A percentile compares a stretch with the other conserved stretches of the same genome.
phyloP scores from a whole-genome alignment of 768 basidiomycete genomes.

The Phylloporus rhodoxanthus region DNA sequence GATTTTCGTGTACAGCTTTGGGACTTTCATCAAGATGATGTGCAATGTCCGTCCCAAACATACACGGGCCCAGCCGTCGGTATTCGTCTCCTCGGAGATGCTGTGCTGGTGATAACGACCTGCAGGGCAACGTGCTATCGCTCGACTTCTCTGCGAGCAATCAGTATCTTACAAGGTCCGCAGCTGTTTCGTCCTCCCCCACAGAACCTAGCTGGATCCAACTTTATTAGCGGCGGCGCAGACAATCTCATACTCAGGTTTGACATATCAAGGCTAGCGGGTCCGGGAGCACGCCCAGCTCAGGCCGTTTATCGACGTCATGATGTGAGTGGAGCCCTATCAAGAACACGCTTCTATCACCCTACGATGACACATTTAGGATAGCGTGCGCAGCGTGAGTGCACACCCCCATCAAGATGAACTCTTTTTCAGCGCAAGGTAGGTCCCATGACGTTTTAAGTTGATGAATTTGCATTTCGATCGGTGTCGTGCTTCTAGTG shows the following conservation, averaged over 20 bases:
- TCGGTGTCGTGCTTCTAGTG: conserved; percentile 37
- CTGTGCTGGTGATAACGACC: conserved; percentile 14
- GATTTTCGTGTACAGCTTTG: conserved; percentile 54
- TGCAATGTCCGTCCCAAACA: conserved; percentile 36
- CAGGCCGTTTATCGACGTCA: conserved; percentile 29
- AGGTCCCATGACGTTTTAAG: conserved; percentile 15
- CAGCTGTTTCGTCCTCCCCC: conserved; percentile 15
- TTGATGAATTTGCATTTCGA: conserved; percentile 14
- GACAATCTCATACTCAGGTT: conserved; percentile 49
- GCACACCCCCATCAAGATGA: conserved; percentile 67
- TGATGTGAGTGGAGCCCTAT: conserved; percentile 20
- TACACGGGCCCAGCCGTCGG: conserved; percentile 42
- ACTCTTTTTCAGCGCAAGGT: conserved; percentile 67
- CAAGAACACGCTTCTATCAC: conserved; percentile 16
- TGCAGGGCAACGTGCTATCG: conserved; percentile 64
- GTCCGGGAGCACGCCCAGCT: conserved; percentile 11
- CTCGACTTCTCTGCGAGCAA: conserved; percentile 66
- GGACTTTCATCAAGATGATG: conserved; percentile 61
- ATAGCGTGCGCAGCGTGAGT: conserved; percentile 57
- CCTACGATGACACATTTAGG: conserved; percentile 37
- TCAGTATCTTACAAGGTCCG: conserved; percentile 60
- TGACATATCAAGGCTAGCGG: conserved; percentile 40
- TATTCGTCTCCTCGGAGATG: conserved; percentile 25
- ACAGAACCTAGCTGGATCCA: conserved; percentile 4
- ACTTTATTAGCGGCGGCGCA: conserved; percentile 45